These are phyloP conservation scores for Solanum neorickii DNA, from an alignment of 257 asterid genomes.

Conservation along the genomic window DNA sequence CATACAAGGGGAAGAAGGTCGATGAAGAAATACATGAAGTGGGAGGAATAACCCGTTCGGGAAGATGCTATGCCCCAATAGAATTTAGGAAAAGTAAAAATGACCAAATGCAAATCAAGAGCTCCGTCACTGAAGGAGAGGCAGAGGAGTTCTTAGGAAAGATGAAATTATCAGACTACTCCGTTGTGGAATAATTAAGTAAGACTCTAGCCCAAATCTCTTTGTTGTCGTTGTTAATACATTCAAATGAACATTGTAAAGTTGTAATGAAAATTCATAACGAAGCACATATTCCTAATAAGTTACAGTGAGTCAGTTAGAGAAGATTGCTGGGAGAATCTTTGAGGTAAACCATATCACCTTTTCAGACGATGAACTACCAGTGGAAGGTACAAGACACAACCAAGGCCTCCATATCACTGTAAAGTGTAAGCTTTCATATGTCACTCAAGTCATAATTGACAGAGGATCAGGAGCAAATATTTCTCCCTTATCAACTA, in stretches of 20 bases:
- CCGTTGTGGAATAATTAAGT: neutral
- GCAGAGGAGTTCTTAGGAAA: neutral
- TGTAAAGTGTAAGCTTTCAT: neutral
- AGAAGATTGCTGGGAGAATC: neutral
- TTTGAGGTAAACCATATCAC: neutral
- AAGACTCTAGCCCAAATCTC: neutral
- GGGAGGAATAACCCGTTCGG: neutral
- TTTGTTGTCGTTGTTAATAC: neutral
- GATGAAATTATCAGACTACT: no score
- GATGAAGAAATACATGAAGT: no score
- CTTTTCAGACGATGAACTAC: neutral
- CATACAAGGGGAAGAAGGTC: neutral
- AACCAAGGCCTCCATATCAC: neutral
- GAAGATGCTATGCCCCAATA: no score
- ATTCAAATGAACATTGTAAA: neutral
- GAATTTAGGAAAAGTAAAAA: no score
- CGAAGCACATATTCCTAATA: no score
- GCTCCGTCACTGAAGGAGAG: neutral
- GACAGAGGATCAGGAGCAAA: neutral
- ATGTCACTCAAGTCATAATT: no score
- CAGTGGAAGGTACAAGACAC: neutral
- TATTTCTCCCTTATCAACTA: neutral
- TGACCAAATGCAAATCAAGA: neutral
- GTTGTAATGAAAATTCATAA: no score
- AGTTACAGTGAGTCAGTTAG: no score